These are phyloP conservation scores for Talaromyces islandicus DNA, from an alignment of 2,329 filamentous ascomycete species.

Conservation along the genomic window DNA sequence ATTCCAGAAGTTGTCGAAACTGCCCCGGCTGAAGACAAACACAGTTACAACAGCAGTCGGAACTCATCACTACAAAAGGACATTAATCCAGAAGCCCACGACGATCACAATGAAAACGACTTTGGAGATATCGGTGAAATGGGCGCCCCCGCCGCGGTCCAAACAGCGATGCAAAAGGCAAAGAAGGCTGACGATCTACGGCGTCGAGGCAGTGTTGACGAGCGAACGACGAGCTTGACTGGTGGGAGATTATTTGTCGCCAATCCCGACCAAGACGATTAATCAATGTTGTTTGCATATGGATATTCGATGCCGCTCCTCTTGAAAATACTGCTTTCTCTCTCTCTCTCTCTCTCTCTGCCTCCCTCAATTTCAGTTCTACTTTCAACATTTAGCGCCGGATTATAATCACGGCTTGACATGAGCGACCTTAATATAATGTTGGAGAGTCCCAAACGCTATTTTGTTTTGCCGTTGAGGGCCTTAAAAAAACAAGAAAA, in stretches of 20 bases:
- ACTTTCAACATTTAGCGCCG: background rate
- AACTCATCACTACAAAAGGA: conserved; percentile 5
- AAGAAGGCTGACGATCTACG: conserved; percentile 40
- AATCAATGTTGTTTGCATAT: background rate
- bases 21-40: conserved; percentile 22
- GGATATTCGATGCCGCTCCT: background rate
- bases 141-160: conserved; percentile 37
- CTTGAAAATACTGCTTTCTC: background rate
- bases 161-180: conserved; percentile 31
- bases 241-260: conserved; percentile 42
- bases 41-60: conserved; percentile 19
- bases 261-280: conserved; percentile 39
- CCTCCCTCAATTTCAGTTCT: background rate
- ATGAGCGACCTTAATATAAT: background rate
- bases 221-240: conserved; percentile 43
- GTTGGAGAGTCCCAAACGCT: background rate
- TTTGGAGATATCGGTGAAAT: conserved; percentile 52
- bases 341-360: background rate
- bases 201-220: conserved; percentile 44
- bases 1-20: conserved; percentile 39
- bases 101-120: conserved; percentile 43
- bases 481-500: background rate
- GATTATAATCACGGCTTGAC: background rate
- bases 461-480: background rate
- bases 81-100: conserved; percentile 18